Evolutionary conservation across 2,329 filamentous ascomycete species (phyloP).

Genomic region (Talaromyces sp.): DNA sequence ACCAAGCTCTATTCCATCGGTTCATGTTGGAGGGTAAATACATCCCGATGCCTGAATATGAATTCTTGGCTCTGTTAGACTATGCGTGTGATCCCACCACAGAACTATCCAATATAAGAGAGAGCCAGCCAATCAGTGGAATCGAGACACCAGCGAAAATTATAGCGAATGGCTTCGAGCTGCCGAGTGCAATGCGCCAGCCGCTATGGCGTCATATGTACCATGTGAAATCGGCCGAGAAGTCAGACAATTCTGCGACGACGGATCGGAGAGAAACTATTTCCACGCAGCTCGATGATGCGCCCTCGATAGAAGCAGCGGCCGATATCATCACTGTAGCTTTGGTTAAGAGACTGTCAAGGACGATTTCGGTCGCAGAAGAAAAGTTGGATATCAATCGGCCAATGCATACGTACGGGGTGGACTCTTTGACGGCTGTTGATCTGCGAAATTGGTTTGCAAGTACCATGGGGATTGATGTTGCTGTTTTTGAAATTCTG

Average conservation of each 20-base stretch:
- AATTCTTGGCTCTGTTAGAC: conserved; percentile 4
- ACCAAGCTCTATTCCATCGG: conserved; percentile 4
- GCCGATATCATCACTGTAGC: background rate
- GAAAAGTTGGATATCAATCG: background rate
- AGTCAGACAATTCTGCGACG: background rate
- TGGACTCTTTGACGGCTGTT: background rate
- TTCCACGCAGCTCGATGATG: background rate
- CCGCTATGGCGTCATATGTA: background rate
- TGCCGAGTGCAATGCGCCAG: background rate
- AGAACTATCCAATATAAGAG: background rate
- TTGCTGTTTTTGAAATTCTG: background rate
- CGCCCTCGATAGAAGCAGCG: background rate
- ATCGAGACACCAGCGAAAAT: background rate
- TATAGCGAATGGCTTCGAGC: background rate
- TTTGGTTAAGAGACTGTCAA: background rate
- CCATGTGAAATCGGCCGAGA: background rate
- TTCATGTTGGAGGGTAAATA: conserved; percentile 9
- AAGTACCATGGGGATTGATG: background rate
- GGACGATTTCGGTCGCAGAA: background rate
- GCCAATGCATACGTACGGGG: background rate
- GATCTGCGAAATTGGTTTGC: background rate
- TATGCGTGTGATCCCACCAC: background rate
- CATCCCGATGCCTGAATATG: conserved; percentile 9
- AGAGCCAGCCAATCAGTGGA: background rate
- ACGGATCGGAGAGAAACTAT: background rate